Conservation (phyloP, 345 rosid species). For the Eucalyptus regnans region DNA sequence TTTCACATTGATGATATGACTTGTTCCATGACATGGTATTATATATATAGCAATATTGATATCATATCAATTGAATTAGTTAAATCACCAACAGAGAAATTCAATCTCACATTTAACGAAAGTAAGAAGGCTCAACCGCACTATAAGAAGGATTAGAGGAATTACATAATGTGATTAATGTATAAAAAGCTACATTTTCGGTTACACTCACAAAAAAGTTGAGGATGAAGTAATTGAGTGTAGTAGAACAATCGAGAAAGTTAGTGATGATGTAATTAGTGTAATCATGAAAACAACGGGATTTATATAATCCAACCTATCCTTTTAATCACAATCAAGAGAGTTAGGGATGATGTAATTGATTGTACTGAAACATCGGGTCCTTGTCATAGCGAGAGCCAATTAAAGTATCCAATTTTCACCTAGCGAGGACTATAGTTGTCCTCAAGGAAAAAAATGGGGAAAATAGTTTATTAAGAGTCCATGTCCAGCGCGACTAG, state of each 20-base stretch:
- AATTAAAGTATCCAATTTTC: background rate
- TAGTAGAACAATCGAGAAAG: background rate
- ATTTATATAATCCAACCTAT: background rate
- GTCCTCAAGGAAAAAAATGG: background rate
- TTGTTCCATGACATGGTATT: background rate
- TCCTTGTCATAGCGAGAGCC: background rate
- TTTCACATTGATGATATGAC: background rate
- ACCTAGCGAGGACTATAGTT: background rate
- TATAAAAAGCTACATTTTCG: background rate
- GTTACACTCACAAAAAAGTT: background rate
- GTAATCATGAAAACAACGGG: background rate
- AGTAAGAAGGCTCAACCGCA: background rate
- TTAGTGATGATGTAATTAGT: background rate
- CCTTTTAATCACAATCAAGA: background rate
- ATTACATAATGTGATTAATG: background rate
- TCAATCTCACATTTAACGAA: background rate
- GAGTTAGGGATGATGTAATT: background rate
- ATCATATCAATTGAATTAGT: background rate
- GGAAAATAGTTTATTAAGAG: background rate
- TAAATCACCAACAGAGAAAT: background rate
- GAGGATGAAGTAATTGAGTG: background rate
- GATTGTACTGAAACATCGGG: background rate
- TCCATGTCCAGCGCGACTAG: background rate
- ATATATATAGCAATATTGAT: background rate
- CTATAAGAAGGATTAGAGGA: background rate